phyloP scores from a whole-genome alignment of 139 green algal species.

The Picochlorum sp. region DNA sequence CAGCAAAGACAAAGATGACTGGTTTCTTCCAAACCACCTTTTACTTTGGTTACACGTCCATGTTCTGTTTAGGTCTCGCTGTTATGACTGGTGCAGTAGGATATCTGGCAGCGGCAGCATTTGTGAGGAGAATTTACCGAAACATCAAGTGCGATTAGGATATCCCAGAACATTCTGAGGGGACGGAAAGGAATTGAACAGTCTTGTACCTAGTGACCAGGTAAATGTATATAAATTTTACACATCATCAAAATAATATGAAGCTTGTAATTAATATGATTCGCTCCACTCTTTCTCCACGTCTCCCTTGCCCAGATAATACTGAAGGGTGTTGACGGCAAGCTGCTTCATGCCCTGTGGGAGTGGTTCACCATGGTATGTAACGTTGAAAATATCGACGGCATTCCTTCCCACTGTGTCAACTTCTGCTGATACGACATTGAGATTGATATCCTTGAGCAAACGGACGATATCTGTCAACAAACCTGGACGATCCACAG shows the following conservation, averaged over 20 bases:
- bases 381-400: slow-evolving; percentile 82
- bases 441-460: slow-evolving; percentile 91
- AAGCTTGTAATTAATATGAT: slow-evolving; percentile 66
- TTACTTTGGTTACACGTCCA: slow-evolving; percentile 96
- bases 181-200: not conserved
- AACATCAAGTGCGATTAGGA: slow-evolving; percentile 85
- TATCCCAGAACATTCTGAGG: too few relatives aligned
- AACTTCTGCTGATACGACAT: slow-evolving; percentile 89
- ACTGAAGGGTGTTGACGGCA: slow-evolving; percentile 83
- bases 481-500: slow-evolving; percentile 59
- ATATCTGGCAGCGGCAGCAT: slow-evolving; percentile 69
- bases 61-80: slow-evolving; percentile 75
- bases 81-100: slow-evolving; percentile 78
- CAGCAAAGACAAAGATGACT: slow-evolving; percentile 94
- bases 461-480: slow-evolving; percentile 60
- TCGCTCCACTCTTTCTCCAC: slow-evolving; percentile 73
- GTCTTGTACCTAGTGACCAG: not conserved
- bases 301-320: slow-evolving; percentile 82
- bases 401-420: slow-evolving; percentile 45
- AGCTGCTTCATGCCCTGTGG: slow-evolving; percentile 72
- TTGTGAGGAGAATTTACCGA: slow-evolving; percentile 86
- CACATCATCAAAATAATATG: not conserved
- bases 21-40: slow-evolving; percentile 95
- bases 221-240: not conserved
- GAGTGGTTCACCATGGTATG: slow-evolving; percentile 87